Percentiles rank a stretch among this genome's conserved stretches.
Conservation (phyloP, 202 grass and related monocot genomes). For the Hordeum pubiflorum region DNA sequence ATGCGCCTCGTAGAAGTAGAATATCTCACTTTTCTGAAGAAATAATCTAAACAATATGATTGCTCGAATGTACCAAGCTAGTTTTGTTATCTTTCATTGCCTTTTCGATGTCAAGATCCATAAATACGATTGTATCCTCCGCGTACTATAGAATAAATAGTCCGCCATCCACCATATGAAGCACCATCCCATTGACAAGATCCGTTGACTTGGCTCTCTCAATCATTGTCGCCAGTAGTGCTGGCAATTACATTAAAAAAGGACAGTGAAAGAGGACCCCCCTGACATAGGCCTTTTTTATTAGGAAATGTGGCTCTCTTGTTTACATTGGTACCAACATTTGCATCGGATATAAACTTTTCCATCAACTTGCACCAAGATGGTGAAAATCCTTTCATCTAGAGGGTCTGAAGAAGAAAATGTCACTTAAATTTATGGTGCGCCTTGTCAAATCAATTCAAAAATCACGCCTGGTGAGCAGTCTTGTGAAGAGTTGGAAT, state of each 20-base stretch:
- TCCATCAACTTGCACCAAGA: background rate
- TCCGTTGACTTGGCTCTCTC: background rate
- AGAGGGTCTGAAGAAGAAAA: no score
- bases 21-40: background rate
- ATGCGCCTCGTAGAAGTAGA: no score
- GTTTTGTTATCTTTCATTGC: background rate
- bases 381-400: background rate
- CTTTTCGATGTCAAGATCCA: background rate
- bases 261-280: background rate
- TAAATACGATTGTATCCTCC: background rate
- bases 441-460: no score
- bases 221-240: background rate
- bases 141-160: background rate
- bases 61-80: background rate
- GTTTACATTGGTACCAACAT: background rate
- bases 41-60: background rate
- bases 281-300: background rate
- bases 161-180: background rate
- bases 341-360: background rate
- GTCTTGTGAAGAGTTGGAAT: no score
- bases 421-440: no score
- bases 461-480: no score
- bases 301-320: background rate
- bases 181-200: background rate
- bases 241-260: background rate